Percentiles rank a stretch among this genome's conserved stretches.
Conservation (phyloP, 306 rosid species). For the Cucumis hystrix region DNA sequence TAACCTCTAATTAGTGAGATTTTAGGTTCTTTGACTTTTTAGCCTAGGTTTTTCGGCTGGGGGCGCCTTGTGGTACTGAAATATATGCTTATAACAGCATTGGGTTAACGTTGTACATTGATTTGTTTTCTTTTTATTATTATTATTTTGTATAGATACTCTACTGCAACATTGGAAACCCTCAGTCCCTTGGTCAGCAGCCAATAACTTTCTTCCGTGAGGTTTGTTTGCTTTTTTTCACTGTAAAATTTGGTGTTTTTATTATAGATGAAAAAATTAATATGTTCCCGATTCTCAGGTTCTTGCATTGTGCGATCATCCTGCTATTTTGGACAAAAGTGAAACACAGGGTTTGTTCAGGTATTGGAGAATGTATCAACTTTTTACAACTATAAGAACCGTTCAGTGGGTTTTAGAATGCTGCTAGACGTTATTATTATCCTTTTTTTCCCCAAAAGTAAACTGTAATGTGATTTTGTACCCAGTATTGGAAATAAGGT, state of each 20-base stretch:
- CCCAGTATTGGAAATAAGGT: background rate
- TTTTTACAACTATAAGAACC: conserved; percentile 6
- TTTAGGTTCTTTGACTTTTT: background rate
- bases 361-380: conserved; percentile 23
- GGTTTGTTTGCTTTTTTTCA: conserved; percentile 37
- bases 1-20: background rate
- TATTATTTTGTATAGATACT: conserved; percentile 33
- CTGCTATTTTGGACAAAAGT: conserved; percentile 67
- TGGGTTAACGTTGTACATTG: background rate
- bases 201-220: conserved; percentile 82
- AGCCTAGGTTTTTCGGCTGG: background rate
- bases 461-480: background rate
- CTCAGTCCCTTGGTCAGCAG: conserved; percentile 89
- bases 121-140: background rate
- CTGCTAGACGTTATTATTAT: background rate
- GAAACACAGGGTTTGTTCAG: conserved; percentile 96
- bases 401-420: background rate
- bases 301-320: conserved; percentile 81
- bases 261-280: background rate
- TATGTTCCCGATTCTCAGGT: conserved; percentile 35
- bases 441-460: background rate
- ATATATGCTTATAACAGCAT: background rate
- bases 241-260: background rate
- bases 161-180: conserved; percentile 93
- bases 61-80: background rate